Conservation (phyloP, 306 rosid genomes). For the Quercus ilex region DNA sequence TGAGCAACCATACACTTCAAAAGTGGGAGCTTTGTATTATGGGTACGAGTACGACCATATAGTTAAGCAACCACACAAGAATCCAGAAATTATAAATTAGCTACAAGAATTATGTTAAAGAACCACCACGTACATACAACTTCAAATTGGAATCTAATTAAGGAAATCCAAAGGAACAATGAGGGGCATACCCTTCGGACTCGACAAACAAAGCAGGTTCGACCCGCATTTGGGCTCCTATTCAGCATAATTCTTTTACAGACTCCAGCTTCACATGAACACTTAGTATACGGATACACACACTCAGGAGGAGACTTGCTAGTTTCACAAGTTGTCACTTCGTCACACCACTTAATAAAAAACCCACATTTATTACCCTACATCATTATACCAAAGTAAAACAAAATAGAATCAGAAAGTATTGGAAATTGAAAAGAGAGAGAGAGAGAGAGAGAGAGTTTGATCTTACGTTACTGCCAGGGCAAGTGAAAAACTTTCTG, state of each 20-base stretch:
- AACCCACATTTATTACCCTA: neutral
- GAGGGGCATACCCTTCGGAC: slow-evolving; percentile 30
- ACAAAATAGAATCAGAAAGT: neutral
- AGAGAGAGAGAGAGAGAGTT: neutral
- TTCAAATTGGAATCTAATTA: no score
- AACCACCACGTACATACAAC: no score
- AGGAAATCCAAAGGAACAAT: neutral
- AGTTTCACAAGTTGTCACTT: neutral
- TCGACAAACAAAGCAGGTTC: slow-evolving; percentile 31
- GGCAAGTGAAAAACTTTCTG: slow-evolving; percentile 13
- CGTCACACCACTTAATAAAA: slow-evolving; percentile 21
- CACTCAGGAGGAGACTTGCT: neutral
- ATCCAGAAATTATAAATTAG: no score
- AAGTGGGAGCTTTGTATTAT: no score
- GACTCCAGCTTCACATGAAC: slow-evolving; percentile 15
- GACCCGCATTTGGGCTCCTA: neutral
- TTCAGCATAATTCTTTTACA: neutral
- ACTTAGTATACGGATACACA: neutral
- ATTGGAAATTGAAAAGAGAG: no score
- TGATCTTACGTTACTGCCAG: neutral
- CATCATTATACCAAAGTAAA: no score
- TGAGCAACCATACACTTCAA: no score
- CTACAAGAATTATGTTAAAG: no score
- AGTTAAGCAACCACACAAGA: no score
- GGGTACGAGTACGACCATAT: no score